Evolutionary conservation across 768 basidiomycete genomes (phyloP), one percentile per base, ranked within the genome.

Genomic region (Cubamyces lactineus): DNA sequence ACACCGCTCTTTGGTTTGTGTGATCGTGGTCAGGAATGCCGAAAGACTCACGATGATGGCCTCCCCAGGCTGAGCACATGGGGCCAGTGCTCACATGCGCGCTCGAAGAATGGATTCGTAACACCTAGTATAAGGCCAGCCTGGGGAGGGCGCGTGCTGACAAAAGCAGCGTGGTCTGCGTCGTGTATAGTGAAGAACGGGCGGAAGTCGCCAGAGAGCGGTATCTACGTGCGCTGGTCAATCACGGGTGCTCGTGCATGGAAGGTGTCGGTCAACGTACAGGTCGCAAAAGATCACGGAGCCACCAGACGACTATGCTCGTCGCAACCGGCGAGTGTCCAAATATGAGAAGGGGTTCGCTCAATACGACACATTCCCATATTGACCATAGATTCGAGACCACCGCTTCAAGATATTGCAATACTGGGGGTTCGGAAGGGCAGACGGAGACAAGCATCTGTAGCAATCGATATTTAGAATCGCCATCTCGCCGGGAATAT

Each of bases 151-250:
- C 91, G 84, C 63, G 87, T 87, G 71, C 93, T 94, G 45, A 97
- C 87, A 13, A 99, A 74, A 1, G 81, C 69, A 3, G 81, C 67
- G 64, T 89, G 86, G 62, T 97, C 95, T n/a, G 82, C 82, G 69
- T 98, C 96, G 72, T 98, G 96, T 68, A 99, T 94, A 16, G 96
- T 97, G 66, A 98, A 91, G 73, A 96, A 99, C 0, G 96, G 96
- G 9, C 96, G 84, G 68, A 93, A 85, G 70, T 99, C 96, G 1
- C 85, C 86, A 0, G 88, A 84, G 8, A 92, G 79, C 3, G 94
- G 93, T 30, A 96, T 87, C 93, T 94, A 61, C 45, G 34, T 41
- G 24, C 15, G 24, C 5, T 17, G 42, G 42, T 43, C 42, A 43
- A 16, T 19, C 6, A 26, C 3, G 2, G 23, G 1, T 24, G 48